phyloP scores from a whole-genome alignment of 2,329 filamentous ascomycete genomes.

The Leptographium flavum region DNA sequence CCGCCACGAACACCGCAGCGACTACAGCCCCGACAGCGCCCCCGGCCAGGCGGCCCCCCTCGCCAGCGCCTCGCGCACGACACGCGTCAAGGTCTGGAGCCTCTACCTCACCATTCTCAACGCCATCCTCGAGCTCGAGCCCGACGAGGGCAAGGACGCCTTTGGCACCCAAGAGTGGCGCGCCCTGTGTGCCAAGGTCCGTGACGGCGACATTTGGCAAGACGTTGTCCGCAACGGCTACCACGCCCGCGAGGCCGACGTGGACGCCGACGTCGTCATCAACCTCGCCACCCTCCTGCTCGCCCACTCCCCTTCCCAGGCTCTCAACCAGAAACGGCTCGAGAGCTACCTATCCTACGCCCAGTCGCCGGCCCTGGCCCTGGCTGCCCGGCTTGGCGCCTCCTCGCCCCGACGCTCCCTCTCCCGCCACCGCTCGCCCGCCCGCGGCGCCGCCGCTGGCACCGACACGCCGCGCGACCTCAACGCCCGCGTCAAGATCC shows the following conservation, averaged over 20 bases:
- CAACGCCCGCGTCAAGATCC: slow-evolving; percentile 72
- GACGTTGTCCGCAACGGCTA: slow-evolving; percentile 81
- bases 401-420: slow-evolving; percentile 21
- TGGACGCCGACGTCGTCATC: slow-evolving; percentile 89
- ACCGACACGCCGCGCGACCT: slow-evolving; percentile 76
- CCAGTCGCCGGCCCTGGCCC: slow-evolving; percentile 54
- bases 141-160: slow-evolving; percentile 76
- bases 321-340: slow-evolving; percentile 70
- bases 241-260: slow-evolving; percentile 72
- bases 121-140: slow-evolving; percentile 74
- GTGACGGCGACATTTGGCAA: slow-evolving; percentile 88
- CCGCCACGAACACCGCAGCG: slow-evolving; percentile 7
- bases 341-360: slow-evolving; percentile 79
- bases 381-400: slow-evolving; percentile 45
- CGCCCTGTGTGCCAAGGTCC: slow-evolving; percentile 64
- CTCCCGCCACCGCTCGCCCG: slow-evolving; percentile 27
- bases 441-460: slow-evolving; percentile 34
- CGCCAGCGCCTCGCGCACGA: slow-evolving; percentile 64
- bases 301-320: slow-evolving; percentile 75
- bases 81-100: slow-evolving; percentile 92
- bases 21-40: background rate
- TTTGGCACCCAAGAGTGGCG: slow-evolving; percentile 84
- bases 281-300: slow-evolving; percentile 79
- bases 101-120: slow-evolving; percentile 90
- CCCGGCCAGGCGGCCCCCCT: slow-evolving; percentile 52